Evolutionary conservation across 768 basidiomycete genomes (phyloP), one percentile per base, ranked within the genome.

Genomic region (Pulveroboletus ravenelii): DNA sequence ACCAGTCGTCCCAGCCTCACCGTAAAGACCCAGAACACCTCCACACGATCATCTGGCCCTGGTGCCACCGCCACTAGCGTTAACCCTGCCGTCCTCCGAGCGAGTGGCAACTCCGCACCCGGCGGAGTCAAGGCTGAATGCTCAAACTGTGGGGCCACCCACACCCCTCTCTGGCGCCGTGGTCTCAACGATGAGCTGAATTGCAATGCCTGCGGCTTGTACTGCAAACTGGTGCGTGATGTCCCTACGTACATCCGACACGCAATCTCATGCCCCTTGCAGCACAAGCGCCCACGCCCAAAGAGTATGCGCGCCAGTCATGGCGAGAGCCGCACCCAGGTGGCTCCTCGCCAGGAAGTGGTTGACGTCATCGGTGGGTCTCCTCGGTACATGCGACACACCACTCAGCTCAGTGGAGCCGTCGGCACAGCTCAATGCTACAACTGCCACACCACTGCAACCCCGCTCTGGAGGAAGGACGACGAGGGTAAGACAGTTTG

Each of bases 401-500:
- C 55, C 48, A 57, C 56, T 47, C 58, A 64, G 56, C 61, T 66
- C 58, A 67, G 60, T 37, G 60, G 64, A 40, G 53, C 53, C 58
- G 56, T 55, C 48, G 66, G 68, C 41, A 55, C 75, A 77, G 89
- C 89, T 3, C 88, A 90, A 74, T 93, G 89, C 72, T 89, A 85
- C 70, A 92, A 91, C 62, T 92, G 89, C 72, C 86, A 90, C 62
- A 92, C 90, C 20, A 91, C 87, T 3, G 87, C 89, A 13, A 91
- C 89, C 6, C 90, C 90, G 12, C 78, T 92, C 36, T 92, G 89
- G 89, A 79, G 89, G 55, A 92, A 92, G 69, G 90, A 92, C 59
- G 89, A 91, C 59, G 90, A 91, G 69, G 89, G 89, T 48, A 89
- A 89, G 74, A 92, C 89, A 0, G 87, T 92, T 36, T 92, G 90